Evolutionary conservation across 1,284 basidiomycete species (phyloP).

Genomic region (Agaricales sp.): DNA sequence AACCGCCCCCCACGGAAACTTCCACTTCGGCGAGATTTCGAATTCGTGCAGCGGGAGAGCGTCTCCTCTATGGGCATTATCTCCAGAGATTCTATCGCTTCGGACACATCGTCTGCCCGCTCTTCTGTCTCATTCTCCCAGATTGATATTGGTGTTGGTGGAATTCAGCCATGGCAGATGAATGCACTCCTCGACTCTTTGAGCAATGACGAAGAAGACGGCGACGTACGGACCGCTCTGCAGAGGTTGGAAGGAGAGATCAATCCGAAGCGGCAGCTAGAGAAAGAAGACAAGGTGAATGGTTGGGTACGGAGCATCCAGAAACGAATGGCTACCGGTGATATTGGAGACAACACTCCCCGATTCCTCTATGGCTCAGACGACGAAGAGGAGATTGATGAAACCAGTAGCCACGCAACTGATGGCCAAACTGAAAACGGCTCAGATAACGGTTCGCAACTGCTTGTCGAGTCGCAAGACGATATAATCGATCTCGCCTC

Average conservation of each 20-base stretch:
- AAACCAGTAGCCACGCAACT: neutral
- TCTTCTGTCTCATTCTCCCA: conserved; percentile 29
- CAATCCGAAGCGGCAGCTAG: conserved; percentile 54
- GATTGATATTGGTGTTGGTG: conserved; percentile 32
- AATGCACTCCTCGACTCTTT: conserved; percentile 70
- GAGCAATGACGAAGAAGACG: conserved; percentile 62
- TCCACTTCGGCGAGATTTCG: conserved; percentile 65
- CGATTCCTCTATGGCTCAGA: conserved; percentile 37
- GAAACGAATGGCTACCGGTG: conserved; percentile 48
- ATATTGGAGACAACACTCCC: conserved; percentile 44
- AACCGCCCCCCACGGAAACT: conserved; percentile 45
- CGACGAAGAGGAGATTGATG: conserved; percentile 22
- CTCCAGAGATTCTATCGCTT: conserved; percentile 44
- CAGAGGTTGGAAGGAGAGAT: conserved; percentile 75
- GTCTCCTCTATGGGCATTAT: conserved; percentile 70
- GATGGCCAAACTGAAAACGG: neutral
- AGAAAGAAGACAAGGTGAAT: conserved; percentile 70
- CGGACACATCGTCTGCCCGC: conserved; percentile 30
- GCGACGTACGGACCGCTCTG: conserved; percentile 75
- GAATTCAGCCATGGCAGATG: conserved; percentile 69
- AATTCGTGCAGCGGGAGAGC: conserved; percentile 61
- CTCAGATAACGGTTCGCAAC: neutral
- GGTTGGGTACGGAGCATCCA: conserved; percentile 70
- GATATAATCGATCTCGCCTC: neutral
- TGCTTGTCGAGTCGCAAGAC: neutral